Evolutionary conservation across 2,329 filamentous ascomycete genomes (phyloP).

Genomic region (Colletotrichum plurivorum): DNA sequence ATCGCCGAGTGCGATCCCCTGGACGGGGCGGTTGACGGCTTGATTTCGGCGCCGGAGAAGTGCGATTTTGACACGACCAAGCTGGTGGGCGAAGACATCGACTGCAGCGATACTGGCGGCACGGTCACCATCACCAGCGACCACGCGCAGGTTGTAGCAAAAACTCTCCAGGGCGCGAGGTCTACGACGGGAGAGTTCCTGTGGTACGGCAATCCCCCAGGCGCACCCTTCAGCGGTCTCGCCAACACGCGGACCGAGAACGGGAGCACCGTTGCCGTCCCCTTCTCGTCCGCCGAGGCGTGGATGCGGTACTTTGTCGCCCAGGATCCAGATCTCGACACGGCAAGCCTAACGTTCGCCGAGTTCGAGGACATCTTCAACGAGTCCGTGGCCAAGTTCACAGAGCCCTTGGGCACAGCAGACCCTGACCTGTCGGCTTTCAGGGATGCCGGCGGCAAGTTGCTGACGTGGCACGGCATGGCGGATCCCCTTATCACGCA

Average conservation of each 20-base stretch:
- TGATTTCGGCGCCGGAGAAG: slow-evolving; percentile 26
- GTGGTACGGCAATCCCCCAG: slow-evolving; percentile 28
- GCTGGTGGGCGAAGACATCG: background rate
- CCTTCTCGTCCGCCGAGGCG: slow-evolving; percentile 15
- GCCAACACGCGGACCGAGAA: slow-evolving; percentile 17
- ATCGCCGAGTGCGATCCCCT: slow-evolving; percentile 15
- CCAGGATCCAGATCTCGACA: slow-evolving; percentile 19
- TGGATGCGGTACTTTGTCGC: slow-evolving; percentile 28
- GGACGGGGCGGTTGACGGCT: slow-evolving; percentile 20
- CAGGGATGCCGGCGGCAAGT: slow-evolving; percentile 53
- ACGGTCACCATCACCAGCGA: slow-evolving; percentile 3
- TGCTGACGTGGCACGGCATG: slow-evolving; percentile 58
- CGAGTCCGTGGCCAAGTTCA: slow-evolving; percentile 6
- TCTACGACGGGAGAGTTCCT: background rate
- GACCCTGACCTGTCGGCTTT: slow-evolving; percentile 49
- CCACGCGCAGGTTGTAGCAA: slow-evolving; percentile 5
- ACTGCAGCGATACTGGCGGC: slow-evolving; percentile 11
- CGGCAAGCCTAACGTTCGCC: slow-evolving; percentile 13
- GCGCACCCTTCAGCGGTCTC: slow-evolving; percentile 17
- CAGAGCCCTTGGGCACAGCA: slow-evolving; percentile 43
- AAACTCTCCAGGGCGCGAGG: slow-evolving; percentile 13
- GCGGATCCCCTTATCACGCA: slow-evolving; percentile 54
- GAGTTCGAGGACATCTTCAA: slow-evolving; percentile 25
- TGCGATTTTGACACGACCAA: slow-evolving; percentile 8
- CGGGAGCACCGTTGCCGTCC: slow-evolving; percentile 14